A percentile compares a stretch with the other conserved stretches of the same genome.
phyloP scores from a whole-genome alignment of 2,329 filamentous ascomycete genomes.

The Dactylellina parvicollis region DNA sequence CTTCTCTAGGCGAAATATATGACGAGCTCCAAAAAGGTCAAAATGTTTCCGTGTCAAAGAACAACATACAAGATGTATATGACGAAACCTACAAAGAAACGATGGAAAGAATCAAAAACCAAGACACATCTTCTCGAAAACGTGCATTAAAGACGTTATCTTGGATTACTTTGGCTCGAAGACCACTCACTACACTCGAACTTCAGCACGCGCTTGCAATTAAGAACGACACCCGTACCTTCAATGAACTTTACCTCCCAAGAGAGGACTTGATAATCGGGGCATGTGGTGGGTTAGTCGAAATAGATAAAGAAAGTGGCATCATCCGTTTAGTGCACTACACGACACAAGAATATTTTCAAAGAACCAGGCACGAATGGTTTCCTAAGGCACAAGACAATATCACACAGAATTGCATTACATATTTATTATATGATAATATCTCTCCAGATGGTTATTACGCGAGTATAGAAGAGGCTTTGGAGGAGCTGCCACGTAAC shows the following conservation, averaged over 20 bases:
- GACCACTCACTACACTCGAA: constrained; percentile 1
- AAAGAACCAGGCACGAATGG: background rate
- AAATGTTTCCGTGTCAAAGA: background rate
- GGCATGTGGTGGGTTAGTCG: constrained; percentile 58
- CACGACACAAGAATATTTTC: constrained; percentile 59
- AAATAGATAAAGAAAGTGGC: constrained; percentile 56
- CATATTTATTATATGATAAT: constrained; percentile 9
- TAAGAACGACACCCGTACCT: background rate
- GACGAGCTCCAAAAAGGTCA: background rate
- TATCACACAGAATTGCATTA: constrained; percentile 8
- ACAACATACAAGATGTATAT: constrained; percentile 53
- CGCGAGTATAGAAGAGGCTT: too few relatives aligned
- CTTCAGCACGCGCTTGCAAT: constrained; percentile 16
- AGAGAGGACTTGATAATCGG: background rate
- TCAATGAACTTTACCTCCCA: constrained; percentile 2
- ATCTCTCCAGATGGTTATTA: background rate
- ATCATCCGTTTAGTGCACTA: constrained; percentile 59
- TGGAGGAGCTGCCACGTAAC: too few relatives aligned
- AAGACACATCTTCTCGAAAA: background rate
- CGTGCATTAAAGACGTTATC: background rate
- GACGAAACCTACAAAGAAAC: background rate
- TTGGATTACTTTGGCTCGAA: constrained; percentile 9
- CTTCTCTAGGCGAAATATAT: background rate
- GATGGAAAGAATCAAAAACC: background rate
- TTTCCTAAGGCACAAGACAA: background rate